Base-by-base conservation (phyloP, 257 asterid species). In the Solanum tarapatanum region DNA sequence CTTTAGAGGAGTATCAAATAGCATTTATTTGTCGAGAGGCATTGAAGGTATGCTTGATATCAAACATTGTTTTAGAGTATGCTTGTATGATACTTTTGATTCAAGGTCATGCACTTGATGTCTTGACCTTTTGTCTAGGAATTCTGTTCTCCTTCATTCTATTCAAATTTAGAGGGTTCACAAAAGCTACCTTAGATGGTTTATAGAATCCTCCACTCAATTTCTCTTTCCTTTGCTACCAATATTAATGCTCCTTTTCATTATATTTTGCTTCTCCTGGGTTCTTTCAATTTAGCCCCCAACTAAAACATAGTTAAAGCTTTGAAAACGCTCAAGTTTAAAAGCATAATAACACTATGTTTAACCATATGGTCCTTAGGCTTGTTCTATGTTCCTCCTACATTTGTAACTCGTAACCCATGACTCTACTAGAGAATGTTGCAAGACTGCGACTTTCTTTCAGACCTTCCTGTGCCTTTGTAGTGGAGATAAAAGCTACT, bases 11-110 rank as follows among this genome's bases (percentile, higher is more conserved):
- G 94, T 88, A 70, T 90, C 99, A 97, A 87, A 97, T 97, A 90
- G 98, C 98, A 80, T 97, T 85, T 90, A 93, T 97, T 86, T 95
- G 99, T 90, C 91, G 98, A 90, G 98, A 97, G 90, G 94, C 99
- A 60, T 91, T 97, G 88, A 97, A 97, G 99, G 99, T 97, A 91
- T 86, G 88, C 80, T 10, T 70, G 30, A 45, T 72, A 84, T 88
- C 70, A 62, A 69, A 88, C 21, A 21, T 73, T 73, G 73, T 73
- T 45, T 80, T 45, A 26, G 68, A 32, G 41, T 80, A 19, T 73
- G 82, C 82, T 77, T 24, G 35, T 77, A 41, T 41, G 30, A 43
- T 77, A 41, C 37, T 77, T 41, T 9, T 45, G 21, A 39, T 77
- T n/a, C 36, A 39, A 77, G 64, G 64, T 4, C 64, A 43, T 79